A percentile compares a stretch with the other conserved stretches of the same genome.
phyloP scores from a whole-genome alignment of 1,139 yeast genomes.

The Pichia sp. region DNA sequence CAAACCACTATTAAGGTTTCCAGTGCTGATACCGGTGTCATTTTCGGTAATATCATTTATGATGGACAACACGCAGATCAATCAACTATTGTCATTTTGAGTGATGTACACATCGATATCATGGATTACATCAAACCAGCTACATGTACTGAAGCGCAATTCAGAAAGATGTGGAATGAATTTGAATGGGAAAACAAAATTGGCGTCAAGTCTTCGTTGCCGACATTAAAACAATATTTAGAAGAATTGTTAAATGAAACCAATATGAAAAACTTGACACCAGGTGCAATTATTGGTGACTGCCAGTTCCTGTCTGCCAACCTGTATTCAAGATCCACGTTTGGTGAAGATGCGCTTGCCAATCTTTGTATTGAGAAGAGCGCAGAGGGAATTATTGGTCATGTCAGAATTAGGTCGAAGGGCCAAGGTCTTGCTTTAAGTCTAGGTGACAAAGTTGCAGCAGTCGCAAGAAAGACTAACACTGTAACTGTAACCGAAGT shows the following conservation, averaged over 20 bases:
- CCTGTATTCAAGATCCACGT: conserved; percentile 83
- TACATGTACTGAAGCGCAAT: conserved; percentile 74
- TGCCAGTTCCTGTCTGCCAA: conserved; percentile 94
- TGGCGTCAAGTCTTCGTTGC: conserved; percentile 66
- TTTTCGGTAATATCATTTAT: conserved; percentile 93
- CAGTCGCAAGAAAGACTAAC: conserved; percentile 53
- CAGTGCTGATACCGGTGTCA: conserved; percentile 95
- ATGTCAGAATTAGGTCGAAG: conserved; percentile 93
- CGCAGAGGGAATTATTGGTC: conserved; percentile 76
- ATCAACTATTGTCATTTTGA: conserved; percentile 81
- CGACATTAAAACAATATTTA: conserved; percentile 70
- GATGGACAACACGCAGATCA: conserved; percentile 95
- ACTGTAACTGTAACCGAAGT: conserved; percentile 10
- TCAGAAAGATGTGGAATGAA: conserved; percentile 98
- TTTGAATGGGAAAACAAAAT: conserved; percentile 99
- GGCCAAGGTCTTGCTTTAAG: conserved; percentile 96
- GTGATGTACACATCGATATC: conserved; percentile 92
- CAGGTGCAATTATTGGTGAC: conserved; percentile 80
- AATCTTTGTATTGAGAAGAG: conserved; percentile 88
- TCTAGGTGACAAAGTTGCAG: conserved; percentile 88
- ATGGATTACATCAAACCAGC: conserved; percentile 98
- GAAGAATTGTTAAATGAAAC: conserved; percentile 74
- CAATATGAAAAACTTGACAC: conserved; percentile 90
- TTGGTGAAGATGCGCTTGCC: conserved; percentile 97
- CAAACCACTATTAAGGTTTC: conserved; percentile 91